A percentile compares a stretch with the other conserved stretches of the same genome.
phyloP scores from a whole-genome alignment of 805 yeast species.

The Pichia occidentalis region DNA sequence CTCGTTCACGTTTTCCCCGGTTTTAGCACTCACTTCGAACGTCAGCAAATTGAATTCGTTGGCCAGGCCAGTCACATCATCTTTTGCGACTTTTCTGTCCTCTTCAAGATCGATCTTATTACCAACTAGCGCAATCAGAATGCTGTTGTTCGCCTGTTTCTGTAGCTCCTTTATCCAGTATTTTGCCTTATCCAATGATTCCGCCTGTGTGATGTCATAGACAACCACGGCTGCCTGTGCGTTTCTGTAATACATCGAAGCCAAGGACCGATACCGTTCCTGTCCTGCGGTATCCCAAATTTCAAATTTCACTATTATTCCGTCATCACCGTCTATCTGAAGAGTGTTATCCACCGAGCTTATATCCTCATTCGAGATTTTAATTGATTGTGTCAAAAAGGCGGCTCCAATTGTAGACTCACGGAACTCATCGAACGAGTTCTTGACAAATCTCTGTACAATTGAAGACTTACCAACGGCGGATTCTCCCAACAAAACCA shows the following conservation, averaged over 20 bases:
- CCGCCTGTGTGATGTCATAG: conserved; percentile 62
- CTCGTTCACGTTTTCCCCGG: conserved; percentile 44
- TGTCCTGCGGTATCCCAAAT: conserved; percentile 75
- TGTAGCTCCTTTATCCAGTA: conserved; percentile 76
- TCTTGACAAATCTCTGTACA: conserved; percentile 64
- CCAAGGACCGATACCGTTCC: conserved; percentile 68
- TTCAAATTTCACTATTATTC: conserved; percentile 49
- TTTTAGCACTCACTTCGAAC: conserved; percentile 54
- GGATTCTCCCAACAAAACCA: conserved; percentile 54
- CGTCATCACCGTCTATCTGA: neutral
- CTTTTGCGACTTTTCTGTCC: conserved; percentile 39
- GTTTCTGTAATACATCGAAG: conserved; percentile 79
- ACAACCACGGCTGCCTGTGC: conserved; percentile 78
- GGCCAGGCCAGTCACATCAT: conserved; percentile 44
- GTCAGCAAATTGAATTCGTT: conserved; percentile 44
- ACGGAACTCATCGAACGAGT: conserved; percentile 63
- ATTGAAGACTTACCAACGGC: conserved; percentile 66
- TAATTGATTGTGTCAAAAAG: conserved; percentile 60
- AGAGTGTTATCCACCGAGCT: conserved; percentile 41
- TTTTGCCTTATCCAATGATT: conserved; percentile 65
- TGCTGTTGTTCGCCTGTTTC: conserved; percentile 68
- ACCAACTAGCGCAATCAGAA: conserved; percentile 81
- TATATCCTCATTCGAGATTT: conserved; percentile 3
- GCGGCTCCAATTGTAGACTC: conserved; percentile 87
- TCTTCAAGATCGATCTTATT: conserved; percentile 58